Percentiles rank a stretch among this genome's conserved stretches.
These are phyloP conservation scores for Chlorella sorokiniana DNA, from an alignment of 139 green algal genomes.

Conservation along the genomic window DNA sequence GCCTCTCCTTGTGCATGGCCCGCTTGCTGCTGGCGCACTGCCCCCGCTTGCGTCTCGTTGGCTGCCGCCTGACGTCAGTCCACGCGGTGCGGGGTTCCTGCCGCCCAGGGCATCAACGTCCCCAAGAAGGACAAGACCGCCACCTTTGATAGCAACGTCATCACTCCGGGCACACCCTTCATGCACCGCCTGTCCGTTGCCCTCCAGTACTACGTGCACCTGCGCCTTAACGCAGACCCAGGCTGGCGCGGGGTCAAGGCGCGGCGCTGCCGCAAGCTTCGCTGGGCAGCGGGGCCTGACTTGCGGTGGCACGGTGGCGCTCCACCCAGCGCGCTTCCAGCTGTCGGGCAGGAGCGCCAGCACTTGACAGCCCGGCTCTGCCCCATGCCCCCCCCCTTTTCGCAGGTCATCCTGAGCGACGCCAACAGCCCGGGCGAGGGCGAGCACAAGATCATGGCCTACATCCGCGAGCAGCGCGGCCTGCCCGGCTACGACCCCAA, in stretches of 20 bases:
- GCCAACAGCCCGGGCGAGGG: conserved; percentile 95
- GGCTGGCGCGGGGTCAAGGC: conserved; percentile 92
- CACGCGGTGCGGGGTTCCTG: too few species aligned
- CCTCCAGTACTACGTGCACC: conserved; percentile 98
- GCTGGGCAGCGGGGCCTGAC: neutral
- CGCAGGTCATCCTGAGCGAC: conserved; percentile 90
- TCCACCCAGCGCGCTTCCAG: too few species aligned
- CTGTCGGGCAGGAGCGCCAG: too few species aligned
- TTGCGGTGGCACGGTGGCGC: neutral
- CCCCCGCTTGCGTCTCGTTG: neutral
- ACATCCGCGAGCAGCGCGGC: conserved; percentile 89
- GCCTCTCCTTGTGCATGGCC: neutral
- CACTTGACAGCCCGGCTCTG: too few species aligned
- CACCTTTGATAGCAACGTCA: conserved; percentile 96
- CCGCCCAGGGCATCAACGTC: conserved; percentile 67
- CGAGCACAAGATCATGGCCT: conserved; percentile 98
- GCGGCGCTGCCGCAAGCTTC: neutral
- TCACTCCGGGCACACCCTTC: conserved; percentile 98
- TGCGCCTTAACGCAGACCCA: conserved; percentile 88
- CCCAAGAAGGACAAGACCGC: conserved; percentile 76
- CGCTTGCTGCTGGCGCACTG: neutral
- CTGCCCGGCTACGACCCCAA: conserved; percentile 87
- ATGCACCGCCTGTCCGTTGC: conserved; percentile 93
- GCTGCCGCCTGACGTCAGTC: neutral
- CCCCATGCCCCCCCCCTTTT: too few species aligned